Conservation (phyloP, 2,329 filamentous ascomycete genomes). For the Monosporascus cannonballus region DNA sequence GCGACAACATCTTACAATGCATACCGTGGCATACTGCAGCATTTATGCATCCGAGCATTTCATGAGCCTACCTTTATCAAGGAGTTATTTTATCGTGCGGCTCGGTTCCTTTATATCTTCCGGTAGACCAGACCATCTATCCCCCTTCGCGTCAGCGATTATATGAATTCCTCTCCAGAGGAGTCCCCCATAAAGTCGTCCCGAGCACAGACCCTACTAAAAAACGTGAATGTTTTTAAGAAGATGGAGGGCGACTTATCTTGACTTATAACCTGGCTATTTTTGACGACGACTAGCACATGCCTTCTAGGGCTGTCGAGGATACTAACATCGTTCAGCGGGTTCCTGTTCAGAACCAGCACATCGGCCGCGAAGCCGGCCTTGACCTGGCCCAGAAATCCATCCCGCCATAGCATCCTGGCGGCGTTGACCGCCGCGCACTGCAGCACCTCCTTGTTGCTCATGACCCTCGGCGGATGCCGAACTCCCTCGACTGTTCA, state of each 20-base stretch:
- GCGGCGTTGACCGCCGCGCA: slow-evolving; percentile 37
- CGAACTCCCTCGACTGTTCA: slow-evolving; percentile 41
- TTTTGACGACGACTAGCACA: slow-evolving; percentile 43
- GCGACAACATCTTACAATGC: too few relatives aligned
- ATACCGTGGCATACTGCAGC: too few relatives aligned
- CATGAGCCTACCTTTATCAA: too few relatives aligned
- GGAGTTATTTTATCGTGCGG: background rate
- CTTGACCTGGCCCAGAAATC: slow-evolving; percentile 37
- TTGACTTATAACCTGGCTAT: slow-evolving; percentile 34
- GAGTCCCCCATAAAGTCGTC: background rate
- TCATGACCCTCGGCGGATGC: slow-evolving; percentile 33
- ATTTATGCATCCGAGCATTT: too few relatives aligned
- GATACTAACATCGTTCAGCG: slow-evolving; percentile 43
- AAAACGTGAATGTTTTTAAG: background rate
- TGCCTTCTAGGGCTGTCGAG: slow-evolving; percentile 38
- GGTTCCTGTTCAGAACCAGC: slow-evolving; percentile 41
- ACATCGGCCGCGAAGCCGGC: slow-evolving; percentile 43
- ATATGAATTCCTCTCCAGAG: background rate
- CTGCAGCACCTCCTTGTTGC: slow-evolving; percentile 10
- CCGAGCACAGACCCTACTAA: too few relatives aligned
- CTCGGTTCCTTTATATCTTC: background rate
- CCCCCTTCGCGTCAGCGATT: background rate
- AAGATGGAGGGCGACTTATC: background rate
- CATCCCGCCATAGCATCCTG: slow-evolving; percentile 35
- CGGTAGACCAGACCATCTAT: background rate